A percentile compares a stretch with the other conserved stretches of the same genome.
These are phyloP conservation scores for Ceratocystis variospora DNA, from an alignment of 2,329 filamentous ascomycete genomes.

Conservation along the genomic window DNA sequence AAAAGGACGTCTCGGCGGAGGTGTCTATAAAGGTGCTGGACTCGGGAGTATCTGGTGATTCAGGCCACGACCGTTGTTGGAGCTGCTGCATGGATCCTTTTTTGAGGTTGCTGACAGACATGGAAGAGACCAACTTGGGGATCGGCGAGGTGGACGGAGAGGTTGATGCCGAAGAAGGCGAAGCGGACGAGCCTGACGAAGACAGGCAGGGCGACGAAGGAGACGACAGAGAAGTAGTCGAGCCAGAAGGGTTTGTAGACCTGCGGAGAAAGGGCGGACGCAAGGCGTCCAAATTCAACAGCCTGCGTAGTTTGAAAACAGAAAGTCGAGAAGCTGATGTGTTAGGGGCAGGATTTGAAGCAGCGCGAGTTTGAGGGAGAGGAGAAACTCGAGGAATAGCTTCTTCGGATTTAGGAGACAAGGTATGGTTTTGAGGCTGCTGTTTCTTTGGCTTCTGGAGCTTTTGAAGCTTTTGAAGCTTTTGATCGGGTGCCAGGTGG, in stretches of 20 bases:
- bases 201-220: conserved; percentile 17
- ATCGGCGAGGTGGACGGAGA: conserved; percentile 9
- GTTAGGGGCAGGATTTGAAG: neutral
- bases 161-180: conserved; percentile 6
- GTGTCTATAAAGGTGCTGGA: conserved; percentile 11
- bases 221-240: conserved; percentile 10
- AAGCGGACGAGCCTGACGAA: conserved; percentile 10
- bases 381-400: neutral
- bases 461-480: conserved; percentile 2
- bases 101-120: conserved; percentile 9
- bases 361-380: neutral
- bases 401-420: neutral
- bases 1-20: conserved; percentile 4
- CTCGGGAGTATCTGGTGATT: conserved; percentile 11
- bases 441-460: neutral
- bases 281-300: conserved; percentile 16
- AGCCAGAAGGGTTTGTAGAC: conserved; percentile 2
- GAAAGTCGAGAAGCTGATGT: conserved; percentile 8
- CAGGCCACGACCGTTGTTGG: conserved; percentile 5
- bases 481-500: conserved; percentile 3
- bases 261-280: conserved; percentile 15
- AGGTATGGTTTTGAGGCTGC: neutral
- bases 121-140: conserved; percentile 1
- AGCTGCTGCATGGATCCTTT: neutral
- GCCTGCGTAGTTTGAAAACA: conserved; percentile 15